Evolutionary conservation across 495 filamentous ascomycete genomes (phyloP).

Genomic region (Podospora fimiseda): DNA sequence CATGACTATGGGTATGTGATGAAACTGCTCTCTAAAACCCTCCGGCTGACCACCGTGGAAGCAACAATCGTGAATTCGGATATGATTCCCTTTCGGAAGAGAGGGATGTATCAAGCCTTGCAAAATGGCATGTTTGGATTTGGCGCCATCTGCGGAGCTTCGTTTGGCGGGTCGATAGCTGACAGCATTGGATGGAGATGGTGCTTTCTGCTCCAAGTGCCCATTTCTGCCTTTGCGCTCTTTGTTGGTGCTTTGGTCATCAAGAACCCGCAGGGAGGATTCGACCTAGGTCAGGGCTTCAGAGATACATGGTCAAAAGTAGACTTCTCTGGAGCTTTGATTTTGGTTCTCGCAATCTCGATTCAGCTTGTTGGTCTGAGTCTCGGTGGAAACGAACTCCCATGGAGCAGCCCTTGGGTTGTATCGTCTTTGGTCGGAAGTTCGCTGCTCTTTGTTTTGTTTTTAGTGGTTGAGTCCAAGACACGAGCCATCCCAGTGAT

Average conservation of each 20-base stretch:
- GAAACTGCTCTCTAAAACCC: background rate
- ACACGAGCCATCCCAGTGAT: constrained; percentile 58
- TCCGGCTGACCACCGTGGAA: constrained; percentile 17
- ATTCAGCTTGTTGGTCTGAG: constrained; percentile 54
- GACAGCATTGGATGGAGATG: constrained; percentile 46
- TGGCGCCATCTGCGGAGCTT: constrained; percentile 43
- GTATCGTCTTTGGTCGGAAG: constrained; percentile 48
- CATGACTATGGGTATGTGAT: constrained; percentile 51
- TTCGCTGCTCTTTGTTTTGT: constrained; percentile 41
- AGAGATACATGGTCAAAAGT: constrained; percentile 48
- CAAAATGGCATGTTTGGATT: constrained; percentile 60
- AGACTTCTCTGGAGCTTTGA: constrained; percentile 48
- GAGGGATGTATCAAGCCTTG: constrained; percentile 59
- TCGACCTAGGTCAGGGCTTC: constrained; percentile 16
- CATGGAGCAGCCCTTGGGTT: constrained; percentile 53
- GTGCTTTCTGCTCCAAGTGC: constrained; percentile 48
- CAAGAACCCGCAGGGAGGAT: constrained; percentile 32
- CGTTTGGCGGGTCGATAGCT: constrained; percentile 43
- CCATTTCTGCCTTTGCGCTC: constrained; percentile 47
- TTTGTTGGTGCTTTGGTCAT: constrained; percentile 49
- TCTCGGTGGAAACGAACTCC: constrained; percentile 55
- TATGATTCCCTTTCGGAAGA: constrained; percentile 55
- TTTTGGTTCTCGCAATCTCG: constrained; percentile 53
- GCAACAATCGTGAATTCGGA: constrained; percentile 62
- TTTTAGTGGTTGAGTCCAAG: constrained; percentile 48